These are phyloP conservation scores for Solanum habrochaites DNA, from an alignment of 257 asterid species.

Conservation along the genomic window DNA sequence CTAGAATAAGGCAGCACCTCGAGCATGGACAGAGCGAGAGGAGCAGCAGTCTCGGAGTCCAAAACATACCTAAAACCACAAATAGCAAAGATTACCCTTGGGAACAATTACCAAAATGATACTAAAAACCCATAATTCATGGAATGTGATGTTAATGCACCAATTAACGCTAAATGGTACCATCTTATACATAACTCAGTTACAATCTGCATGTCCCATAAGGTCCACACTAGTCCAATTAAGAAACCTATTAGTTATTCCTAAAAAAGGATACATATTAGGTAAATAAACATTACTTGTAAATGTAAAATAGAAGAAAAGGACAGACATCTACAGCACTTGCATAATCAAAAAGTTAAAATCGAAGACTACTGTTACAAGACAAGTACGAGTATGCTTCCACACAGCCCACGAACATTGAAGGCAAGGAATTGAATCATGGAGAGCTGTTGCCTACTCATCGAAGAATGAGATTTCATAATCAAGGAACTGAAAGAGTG, in stretches of 20 bases:
- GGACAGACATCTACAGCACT: not conserved
- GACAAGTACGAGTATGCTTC: not conserved
- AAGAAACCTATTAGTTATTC: not conserved
- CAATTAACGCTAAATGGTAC: not conserved
- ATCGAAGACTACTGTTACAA: not conserved
- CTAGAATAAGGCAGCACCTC: constrained; percentile 49
- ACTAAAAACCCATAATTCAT: not conserved
- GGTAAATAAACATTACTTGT: not conserved
- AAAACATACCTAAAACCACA: constrained; percentile 72
- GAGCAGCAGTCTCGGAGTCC: constrained; percentile 91
- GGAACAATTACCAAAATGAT: not conserved
- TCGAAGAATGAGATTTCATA: not conserved
- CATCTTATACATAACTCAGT: not conserved
- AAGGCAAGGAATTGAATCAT: not conserved
- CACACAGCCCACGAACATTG: not conserved
- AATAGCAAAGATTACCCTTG: constrained; percentile 1
- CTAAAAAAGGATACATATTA: not conserved
- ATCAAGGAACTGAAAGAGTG: not conserved
- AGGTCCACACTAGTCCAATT: not conserved
- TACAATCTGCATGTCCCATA: not conserved
- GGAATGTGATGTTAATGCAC: not conserved
- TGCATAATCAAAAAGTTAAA: not conserved
- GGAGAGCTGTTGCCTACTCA: not conserved
- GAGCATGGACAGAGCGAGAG: constrained; percentile 86
- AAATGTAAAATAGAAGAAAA: not conserved